Base-by-base conservation (phyloP, 805 yeast genomes). In the Nematodospora valgi region DNA sequence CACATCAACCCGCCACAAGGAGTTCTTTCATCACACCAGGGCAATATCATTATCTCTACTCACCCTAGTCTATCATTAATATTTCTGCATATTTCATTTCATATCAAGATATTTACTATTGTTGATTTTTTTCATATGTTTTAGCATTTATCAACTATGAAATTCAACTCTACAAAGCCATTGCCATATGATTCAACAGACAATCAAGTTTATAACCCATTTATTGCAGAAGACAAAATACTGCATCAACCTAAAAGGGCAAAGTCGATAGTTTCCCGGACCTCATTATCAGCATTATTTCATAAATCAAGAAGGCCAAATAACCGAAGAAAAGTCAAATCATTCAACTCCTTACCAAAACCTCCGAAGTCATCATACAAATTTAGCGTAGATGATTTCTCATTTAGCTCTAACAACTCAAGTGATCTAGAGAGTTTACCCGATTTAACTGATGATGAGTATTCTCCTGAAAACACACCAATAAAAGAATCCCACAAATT, bases 391-490 rank as follows among this genome's bases (percentile, higher is more conserved):
- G 32, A 33, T 24, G 47, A 43, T 30, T 41, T 42, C 32, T 35
- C 42, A 8, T 34, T 45, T 19, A 25, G 24, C 28, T 38, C 40
- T 32, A 32, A 41, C 13, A 30, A 34, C 4, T 41, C 50, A 13
- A 56, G 52, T 4, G 70, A 64, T 35, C 48, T 54, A 23, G 70
- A 64, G 32, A 58, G 65, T 2, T 53, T 64, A 36, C 67, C 68
- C 2, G 70, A 62, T 43, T 50, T 58, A n/a, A 35, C 38, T 18
- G 38, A 35, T 21, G 38, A 35, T 26, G 38, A 35, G 11, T 20
- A 34, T 14, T 7, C 6, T 4, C 35, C 32, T 10, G 38, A 38
- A 8, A 27, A 10, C 17, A 42, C 46, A 5, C 46, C 46, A 7
- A 33, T 26, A 10, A 20, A 25, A 16, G 14, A 21, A 16, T 19